Base-by-base conservation (phyloP, 495 filamentous ascomycete genomes). In the Amphirosellinia nigrospora region DNA sequence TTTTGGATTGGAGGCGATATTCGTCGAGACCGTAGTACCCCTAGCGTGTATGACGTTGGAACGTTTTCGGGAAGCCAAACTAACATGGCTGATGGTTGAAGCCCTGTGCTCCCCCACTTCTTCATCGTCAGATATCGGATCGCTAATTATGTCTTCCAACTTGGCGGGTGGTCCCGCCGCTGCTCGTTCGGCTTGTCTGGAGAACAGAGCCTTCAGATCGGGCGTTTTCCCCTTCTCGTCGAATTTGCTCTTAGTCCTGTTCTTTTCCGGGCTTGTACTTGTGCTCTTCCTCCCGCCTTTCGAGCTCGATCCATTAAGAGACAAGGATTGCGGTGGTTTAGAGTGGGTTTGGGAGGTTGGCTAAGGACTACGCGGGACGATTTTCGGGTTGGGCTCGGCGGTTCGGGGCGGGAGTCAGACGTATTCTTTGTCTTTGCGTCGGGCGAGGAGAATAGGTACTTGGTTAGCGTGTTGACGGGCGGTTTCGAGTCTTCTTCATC, bases 251-350 rank as follows among this genome's bases (percentile, higher is more conserved):
- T 78, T 82, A 48, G 58, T 60, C 72, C 79, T 84, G n/a, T 71
- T 75, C 70, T 88, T 88, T 62, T 83, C 78, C 0, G 86, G 86
- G 68, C 85, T 87, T n/a, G 79, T 78, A 70, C 83, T 86, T 8
- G 82, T 76, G 71, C 82, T 85, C 48, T 81, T 79, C 28, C 71
- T 66, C n/a, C 58, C 65, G 39, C n/a, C 66, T 66, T 67, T 75
- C 46, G 56, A 39, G 32, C 26, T 58, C 8, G 52, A 68, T 64
- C 9, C 70, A 69, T 66, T 53, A 66, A 45, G 61, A 64, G 43
- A 70, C 36, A 30, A 63, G 34, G 59, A 56, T 19, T 38, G 67
- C 19, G 50, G 70, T 56, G 69, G 71, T 11, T 72, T 5, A 69
- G 61, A 26, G 61, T 46, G 34, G 77, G 59, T 21, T 67, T 72